Evolutionary conservation across 2,329 filamentous ascomycete species (phyloP).

Genomic region (Aplosporella prunicola): DNA sequence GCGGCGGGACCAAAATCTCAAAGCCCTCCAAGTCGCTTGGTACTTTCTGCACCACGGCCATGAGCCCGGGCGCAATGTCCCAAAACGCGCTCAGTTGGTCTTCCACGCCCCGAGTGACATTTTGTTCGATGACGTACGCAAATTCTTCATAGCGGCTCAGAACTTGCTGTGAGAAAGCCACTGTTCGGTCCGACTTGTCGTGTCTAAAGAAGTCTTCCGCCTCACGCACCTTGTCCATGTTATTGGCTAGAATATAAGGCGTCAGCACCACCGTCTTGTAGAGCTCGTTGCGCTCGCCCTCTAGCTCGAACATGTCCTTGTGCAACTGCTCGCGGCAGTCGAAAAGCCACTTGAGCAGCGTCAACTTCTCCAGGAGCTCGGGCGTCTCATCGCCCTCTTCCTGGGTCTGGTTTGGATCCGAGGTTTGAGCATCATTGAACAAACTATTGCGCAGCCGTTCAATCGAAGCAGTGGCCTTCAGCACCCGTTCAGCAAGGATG

Average conservation of each 20-base stretch:
- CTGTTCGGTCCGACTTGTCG: slow-evolving; percentile 63
- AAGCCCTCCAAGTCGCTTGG: slow-evolving; percentile 51
- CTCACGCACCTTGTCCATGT: slow-evolving; percentile 68
- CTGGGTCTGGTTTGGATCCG: slow-evolving; percentile 72
- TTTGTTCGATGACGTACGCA: slow-evolving; percentile 67
- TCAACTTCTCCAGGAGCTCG: slow-evolving; percentile 87
- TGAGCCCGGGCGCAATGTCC: slow-evolving; percentile 85
- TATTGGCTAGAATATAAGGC: slow-evolving; percentile 65
- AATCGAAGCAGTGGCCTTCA: slow-evolving; percentile 66
- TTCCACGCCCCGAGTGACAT: slow-evolving; percentile 80
- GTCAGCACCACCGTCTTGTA: slow-evolving; percentile 77
- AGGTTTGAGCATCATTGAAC: slow-evolving; percentile 58
- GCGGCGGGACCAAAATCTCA: slow-evolving; percentile 63
- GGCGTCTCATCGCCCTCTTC: slow-evolving; percentile 94
- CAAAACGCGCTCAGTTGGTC: slow-evolving; percentile 90
- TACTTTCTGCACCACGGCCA: slow-evolving; percentile 69
- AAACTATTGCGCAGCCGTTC: slow-evolving; percentile 63
- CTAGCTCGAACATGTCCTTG: slow-evolving; percentile 73
- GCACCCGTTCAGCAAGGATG: slow-evolving; percentile 66
- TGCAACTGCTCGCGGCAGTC: slow-evolving; percentile 85
- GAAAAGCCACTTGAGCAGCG: slow-evolving; percentile 92
- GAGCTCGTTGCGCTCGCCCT: slow-evolving; percentile 75
- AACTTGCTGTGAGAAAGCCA: slow-evolving; percentile 61
- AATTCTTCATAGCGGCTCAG: slow-evolving; percentile 68
- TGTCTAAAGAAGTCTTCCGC: slow-evolving; percentile 74